Evolutionary conservation across 306 rosid species (phyloP), one percentile per base, ranked within the genome.

Genomic region (Castanea sativa): DNA sequence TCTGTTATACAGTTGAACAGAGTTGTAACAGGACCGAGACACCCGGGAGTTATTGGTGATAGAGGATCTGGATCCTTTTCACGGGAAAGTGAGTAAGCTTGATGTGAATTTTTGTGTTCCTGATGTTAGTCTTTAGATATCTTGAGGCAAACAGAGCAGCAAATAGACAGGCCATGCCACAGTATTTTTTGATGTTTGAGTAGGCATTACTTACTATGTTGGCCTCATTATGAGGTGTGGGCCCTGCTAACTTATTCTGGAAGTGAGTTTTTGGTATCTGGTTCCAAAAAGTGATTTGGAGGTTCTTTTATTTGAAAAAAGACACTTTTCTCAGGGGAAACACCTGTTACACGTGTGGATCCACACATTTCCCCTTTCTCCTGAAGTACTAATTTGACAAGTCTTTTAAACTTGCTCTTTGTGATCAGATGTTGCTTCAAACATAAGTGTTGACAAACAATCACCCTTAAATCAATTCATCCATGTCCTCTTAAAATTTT

Each of bases 31-130:
- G 98, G 98, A 76, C 98, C 98, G 68, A 94, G 89, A 80, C 91
- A 84, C 63, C 87, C 95, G 9, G 98, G 98, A 69, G 93, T 94
- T 78, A 94, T 94, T 71, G 98, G 98, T 67, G 98, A 94, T 18
- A 89, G 98, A 43, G 98, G 98, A 85, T 94, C 92, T 53, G 92
- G 90, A 63, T 88, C 92, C 11, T 88, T 88, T 78, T 88, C 98
- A 58, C 84, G 97, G 81, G 98, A 94, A 88, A 94, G 98, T 94
- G 79, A 89, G 98, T 91, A 68, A 68, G 16, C 53, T 35, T 18
- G 5, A 33, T 4, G 23, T 19, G 29, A 35, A 33, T 33, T 19
- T 32, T 65, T 64, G 13, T 68, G 27, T 59, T 14, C 20, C 6
- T 33, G 38, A 9, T 33, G 1, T 5, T 35, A 64, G 72, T 67